A percentile compares a stretch with the other conserved stretches of the same genome.
Conservation (phyloP, 108 stramenopile species). For the Epithemia pelagica region DNA sequence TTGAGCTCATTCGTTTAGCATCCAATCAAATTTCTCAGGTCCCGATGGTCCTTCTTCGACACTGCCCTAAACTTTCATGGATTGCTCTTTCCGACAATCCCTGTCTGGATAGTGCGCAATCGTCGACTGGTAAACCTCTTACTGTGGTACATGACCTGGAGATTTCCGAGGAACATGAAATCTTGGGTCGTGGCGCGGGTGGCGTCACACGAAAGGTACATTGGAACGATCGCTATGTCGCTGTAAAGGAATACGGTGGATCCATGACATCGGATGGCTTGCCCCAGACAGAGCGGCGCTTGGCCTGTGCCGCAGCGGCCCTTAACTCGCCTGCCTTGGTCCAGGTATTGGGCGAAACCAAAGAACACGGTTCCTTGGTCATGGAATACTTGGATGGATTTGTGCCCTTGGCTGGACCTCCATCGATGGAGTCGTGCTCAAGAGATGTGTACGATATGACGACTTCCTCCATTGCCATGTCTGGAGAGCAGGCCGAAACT, state of each 20-base stretch:
- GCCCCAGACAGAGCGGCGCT: conserved; percentile 43
- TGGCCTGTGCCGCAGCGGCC: conserved; percentile 24
- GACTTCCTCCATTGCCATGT: neutral
- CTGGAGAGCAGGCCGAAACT: conserved; percentile 12
- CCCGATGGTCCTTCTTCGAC: conserved; percentile 31
- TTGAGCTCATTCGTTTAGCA: conserved; percentile 58
- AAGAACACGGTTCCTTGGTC: conserved; percentile 25
- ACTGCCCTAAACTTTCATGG: conserved; percentile 37
- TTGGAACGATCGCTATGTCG: conserved; percentile 1
- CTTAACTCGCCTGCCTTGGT: conserved; percentile 21
- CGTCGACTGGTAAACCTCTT: neutral
- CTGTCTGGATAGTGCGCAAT: conserved; percentile 18
- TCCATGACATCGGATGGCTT: conserved; percentile 50
- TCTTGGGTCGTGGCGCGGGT: conserved; percentile 51
- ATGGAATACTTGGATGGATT: conserved; percentile 52
- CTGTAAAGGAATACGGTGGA: conserved; percentile 6
- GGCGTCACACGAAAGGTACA: conserved; percentile 36
- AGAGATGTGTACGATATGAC: conserved; percentile 41
- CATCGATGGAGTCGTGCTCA: conserved; percentile 49
- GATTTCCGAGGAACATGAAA: conserved; percentile 8
- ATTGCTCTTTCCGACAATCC: conserved; percentile 52
- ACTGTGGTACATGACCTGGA: neutral
- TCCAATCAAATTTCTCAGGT: conserved; percentile 38
- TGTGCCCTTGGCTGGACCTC: conserved; percentile 48
- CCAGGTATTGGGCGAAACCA: conserved; percentile 40